Base-by-base conservation (phyloP, 108 stramenopile genomes). In the Craspedostauros australis region DNA sequence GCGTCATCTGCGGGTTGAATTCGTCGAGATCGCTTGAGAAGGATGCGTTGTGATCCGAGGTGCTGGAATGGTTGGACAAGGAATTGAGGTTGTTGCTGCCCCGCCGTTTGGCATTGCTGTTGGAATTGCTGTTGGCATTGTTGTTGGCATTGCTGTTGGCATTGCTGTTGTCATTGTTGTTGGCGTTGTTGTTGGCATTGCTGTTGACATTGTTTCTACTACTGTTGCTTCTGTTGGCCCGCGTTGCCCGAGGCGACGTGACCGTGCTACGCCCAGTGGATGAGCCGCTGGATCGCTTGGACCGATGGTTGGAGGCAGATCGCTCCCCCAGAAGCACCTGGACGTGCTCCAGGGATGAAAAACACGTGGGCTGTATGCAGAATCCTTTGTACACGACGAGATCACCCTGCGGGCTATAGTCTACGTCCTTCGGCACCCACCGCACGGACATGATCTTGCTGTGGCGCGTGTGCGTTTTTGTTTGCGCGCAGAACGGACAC, bases 91-190 rank as follows among this genome's bases (percentile, higher is more conserved):
- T n/a, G n/a, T n/a, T 36, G 34, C 34, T 36, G 34, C 11, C 34
- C 9, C 14, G 11, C 14, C 34, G 11, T 36, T 29, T 49, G 47
- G 47, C 27, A 9, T 9, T 28, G 25, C 30, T 26, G 47, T 28
- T 8, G 20, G 8, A 9, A 29, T 49, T 49, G 47, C 16, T 49
- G 47, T 28, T 49, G 43, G 6, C 26, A 29, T 49, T 30, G 24
- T 29, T 49, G 47, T 49, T 7, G 26, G 8, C 16, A 16, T 49
- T 49, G 47, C 30, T 26, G 47, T 49, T 49, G 47, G 8, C 37
- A 36, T 36, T 14, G 14, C 14, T 16, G 21, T 12, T 44, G n/a
- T 15, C 16, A 18, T 2, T 44, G 43, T 44, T 1, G 43, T 44
- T 44, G 43, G n/a, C n/a, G n/a, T n/a, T n/a, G n/a, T 44, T 18